phyloP scores from a whole-genome alignment of 73 alveolate genomes.

The Durusdinium trenchii region DNA sequence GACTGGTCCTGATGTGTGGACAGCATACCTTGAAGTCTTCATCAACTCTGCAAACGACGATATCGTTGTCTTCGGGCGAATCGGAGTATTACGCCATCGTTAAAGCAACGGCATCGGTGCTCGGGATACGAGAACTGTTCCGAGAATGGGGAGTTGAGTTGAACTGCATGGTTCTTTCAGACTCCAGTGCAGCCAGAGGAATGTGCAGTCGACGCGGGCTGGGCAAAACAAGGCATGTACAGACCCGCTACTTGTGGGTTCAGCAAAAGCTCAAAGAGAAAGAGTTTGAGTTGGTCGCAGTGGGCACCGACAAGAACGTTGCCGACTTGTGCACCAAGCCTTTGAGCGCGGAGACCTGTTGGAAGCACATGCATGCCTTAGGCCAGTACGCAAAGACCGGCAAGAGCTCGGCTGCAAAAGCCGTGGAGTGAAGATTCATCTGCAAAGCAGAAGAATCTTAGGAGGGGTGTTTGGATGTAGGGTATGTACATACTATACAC shows the following conservation, averaged over 20 bases:
- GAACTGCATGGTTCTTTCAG: background rate
- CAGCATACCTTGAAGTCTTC: conserved; percentile 5
- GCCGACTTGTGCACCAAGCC: conserved; percentile 47
- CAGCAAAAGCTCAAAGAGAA: background rate
- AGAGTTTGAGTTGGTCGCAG: background rate
- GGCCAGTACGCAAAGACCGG: no score
- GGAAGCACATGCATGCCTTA: conserved; percentile 7
- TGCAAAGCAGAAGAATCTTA: no score
- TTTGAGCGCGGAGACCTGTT: background rate
- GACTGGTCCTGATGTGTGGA: background rate
- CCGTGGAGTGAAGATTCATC: no score
- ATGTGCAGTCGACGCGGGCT: background rate
- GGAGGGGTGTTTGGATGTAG: no score
- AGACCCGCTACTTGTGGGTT: conserved; percentile 17
- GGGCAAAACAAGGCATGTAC: conserved; percentile 12
- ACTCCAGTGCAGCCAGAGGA: conserved; percentile 18
- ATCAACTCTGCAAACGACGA: background rate
- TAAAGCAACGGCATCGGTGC: background rate
- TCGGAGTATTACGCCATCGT: conserved; percentile 41
- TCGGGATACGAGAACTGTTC: background rate
- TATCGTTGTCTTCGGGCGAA: conserved; percentile 20
- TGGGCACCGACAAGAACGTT: background rate
- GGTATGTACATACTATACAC: no score
- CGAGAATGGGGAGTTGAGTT: conserved; percentile 2
- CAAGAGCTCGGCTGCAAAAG: no score